Base-by-base conservation (phyloP, 345 rosid species). In the Euphorbia peplus region DNA sequence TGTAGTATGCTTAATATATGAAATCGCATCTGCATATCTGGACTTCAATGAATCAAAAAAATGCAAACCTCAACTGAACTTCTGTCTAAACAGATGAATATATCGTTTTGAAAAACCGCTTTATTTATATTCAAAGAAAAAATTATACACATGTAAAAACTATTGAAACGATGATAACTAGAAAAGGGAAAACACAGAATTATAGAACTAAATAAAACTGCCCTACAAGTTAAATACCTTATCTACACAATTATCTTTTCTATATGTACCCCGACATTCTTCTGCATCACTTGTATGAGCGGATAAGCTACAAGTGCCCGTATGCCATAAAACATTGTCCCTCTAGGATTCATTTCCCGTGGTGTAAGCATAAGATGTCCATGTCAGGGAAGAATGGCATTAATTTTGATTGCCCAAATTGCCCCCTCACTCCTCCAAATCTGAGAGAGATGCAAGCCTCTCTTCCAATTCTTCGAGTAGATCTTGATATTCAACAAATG, bases 401-500 rank as follows among this genome's bases (percentile, higher is more conserved):
- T 63, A 26, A 50, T 65, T 29, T 35, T 46, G 35, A 19, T 68
- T 41, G 58, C 57, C 57, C 52, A 12, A 28, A 42, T 4, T 21
- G 16, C n/a, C 16, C 10, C 47, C 53, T 82, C 73, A 72, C 64
- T 73, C 66, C 53, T 75, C 83, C 10, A 73, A 76, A 57, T 70
- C 75, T 14, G 73, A 64, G 4, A 42, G 28, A 29, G 85, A 62
- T 30, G 88, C 66, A 30, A 92, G 95, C 67, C 73, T 80, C 64
- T 85, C 88, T 73, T 87, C 88, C 80, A 93, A 71, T 68, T 66
- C 66, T 52, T 83, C 79, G 26, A 93, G 88, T 47, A 93, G 84
- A 64, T 93, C 97, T 42, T 80, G 87, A 79, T 89, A 93, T 81
- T 85, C 92, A 39, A 80, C 72, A 73, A 88, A 90, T 59, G 74